Evolutionary conservation across 768 basidiomycete species (phyloP).

Genomic region (Solioccasus polychromus): DNA sequence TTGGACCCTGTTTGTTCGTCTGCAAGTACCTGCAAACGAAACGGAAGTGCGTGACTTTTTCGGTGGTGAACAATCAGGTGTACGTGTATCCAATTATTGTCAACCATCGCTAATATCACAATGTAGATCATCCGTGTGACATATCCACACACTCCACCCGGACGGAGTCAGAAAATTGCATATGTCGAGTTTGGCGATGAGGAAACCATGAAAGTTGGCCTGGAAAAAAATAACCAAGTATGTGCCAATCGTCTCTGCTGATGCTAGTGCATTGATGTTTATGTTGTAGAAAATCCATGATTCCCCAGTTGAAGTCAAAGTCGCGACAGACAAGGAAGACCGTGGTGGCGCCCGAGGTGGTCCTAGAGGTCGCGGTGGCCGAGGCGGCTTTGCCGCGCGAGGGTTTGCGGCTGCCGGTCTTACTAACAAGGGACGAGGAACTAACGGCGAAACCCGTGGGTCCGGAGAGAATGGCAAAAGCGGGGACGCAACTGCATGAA

Average conservation of each 20-base stretch:
- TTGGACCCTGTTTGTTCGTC: conserved; percentile 83
- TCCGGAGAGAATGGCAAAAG: conserved; percentile 26
- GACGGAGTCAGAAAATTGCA: conserved; percentile 58
- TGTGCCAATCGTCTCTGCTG: conserved; percentile 12
- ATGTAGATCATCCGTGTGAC: conserved; percentile 65
- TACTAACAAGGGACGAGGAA: conserved; percentile 33
- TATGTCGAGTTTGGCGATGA: conserved; percentile 93
- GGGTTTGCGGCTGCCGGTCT: conserved; percentile 71
- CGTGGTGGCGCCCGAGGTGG: conserved; percentile 45
- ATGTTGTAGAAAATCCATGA: conserved; percentile 65
- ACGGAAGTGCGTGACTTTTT: conserved; percentile 74
- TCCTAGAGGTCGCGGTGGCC: conserved; percentile 50
- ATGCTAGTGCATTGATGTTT: conserved; percentile 6
- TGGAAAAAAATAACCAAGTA: conserved; percentile 75
- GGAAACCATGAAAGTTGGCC: conserved; percentile 75
- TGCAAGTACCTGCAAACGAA: conserved; percentile 54
- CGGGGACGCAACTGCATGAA: conserved; percentile 26
- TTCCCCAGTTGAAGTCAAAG: conserved; percentile 59
- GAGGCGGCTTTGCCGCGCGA: conserved; percentile 51
- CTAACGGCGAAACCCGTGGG: conserved; percentile 30
- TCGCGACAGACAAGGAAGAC: conserved; percentile 59
- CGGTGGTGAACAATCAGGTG: conserved; percentile 64
- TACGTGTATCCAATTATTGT: conserved; percentile 34
- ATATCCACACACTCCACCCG: conserved; percentile 47
- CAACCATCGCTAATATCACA: background rate